Evolutionary conservation across 345 rosid species (phyloP), one percentile per base, ranked within the genome.

Genomic region (Litchi chinensis): DNA sequence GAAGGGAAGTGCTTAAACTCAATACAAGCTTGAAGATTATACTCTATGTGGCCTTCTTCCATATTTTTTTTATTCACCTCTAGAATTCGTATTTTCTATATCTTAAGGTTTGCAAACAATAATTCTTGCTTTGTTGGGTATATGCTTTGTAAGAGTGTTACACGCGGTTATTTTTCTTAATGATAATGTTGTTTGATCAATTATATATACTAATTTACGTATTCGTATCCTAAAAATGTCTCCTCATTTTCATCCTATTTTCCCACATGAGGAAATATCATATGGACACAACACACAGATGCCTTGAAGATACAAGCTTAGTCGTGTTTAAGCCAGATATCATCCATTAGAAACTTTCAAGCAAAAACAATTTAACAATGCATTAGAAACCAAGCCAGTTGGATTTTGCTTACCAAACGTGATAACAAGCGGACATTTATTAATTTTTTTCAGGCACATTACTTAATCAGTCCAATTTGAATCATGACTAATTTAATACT

Each of bases 1-100:
- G 82, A 92, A 95, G 87, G 92, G 88, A 82, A 73, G 83, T 77
- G 80, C 90, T 77, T 89, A 77, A 85, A 65, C 74, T 44, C 75
- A 57, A 12, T 40, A 75, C 68, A 7, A 71, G 52, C 52, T 46
- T 46, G 52, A 43, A 28, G 63, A 65, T 65, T 80, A 48, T 21
- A 73, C 32, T 46, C 79, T 28, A 43, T 62, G 28, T 64, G 44
- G 39, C 68, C 60, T 43, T 65, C 69, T 54, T 50, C 76, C 70
- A 73, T 82, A n/a, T 59, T 59, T 19, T 59, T 79, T 78, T 65
- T 41, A 39, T 68, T 68, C 37, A n/a, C 39, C 24, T 79, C 71
- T 70, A 63, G 71, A 75, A 68, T 80, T 63, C 48, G n/a, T 15
- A 41, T 56, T 82, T 37, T 43, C 71, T 52, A 76, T 48, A 59